Conservation (phyloP, 2,329 filamentous ascomycete species). For the Lachnellula willkommii region DNA sequence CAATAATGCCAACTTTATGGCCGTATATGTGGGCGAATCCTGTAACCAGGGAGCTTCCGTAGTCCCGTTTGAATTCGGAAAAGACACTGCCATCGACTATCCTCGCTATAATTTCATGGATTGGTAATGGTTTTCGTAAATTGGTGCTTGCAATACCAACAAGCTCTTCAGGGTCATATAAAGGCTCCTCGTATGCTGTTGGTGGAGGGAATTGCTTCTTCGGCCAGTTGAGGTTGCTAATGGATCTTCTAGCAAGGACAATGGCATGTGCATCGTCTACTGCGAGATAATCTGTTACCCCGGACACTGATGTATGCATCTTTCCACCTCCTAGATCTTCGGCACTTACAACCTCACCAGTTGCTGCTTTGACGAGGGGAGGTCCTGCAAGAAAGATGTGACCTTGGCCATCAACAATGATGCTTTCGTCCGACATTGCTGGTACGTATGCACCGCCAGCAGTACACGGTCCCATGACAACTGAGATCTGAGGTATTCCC, state of each 20-base stretch:
- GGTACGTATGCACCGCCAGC: conserved; percentile 94
- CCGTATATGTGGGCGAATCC: conserved; percentile 89
- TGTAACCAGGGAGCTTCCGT: conserved; percentile 83
- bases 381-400: conserved; percentile 96
- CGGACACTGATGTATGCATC: conserved; percentile 84
- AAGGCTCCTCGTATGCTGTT: conserved; percentile 63
- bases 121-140: conserved; percentile 76
- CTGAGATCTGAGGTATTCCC: conserved; percentile 87
- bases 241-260: conserved; percentile 73
- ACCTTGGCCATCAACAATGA: conserved; percentile 93
- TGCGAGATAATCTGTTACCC: conserved; percentile 91
- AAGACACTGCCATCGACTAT: conserved; percentile 89
- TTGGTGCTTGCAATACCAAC: conserved; percentile 87
- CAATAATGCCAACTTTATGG: conserved; percentile 84
- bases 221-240: conserved; percentile 89
- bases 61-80: conserved; percentile 89
- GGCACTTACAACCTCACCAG: conserved; percentile 82
- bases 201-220: conserved; percentile 37
- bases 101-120: conserved; percentile 85
- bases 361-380: conserved; percentile 91
- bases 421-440: conserved; percentile 95
- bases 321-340: conserved; percentile 88
- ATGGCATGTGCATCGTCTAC: conserved; percentile 91
- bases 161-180: conserved; percentile 75
- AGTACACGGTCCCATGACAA: conserved; percentile 97